A percentile compares a stretch with the other conserved stretches of the same genome.
Conservation (phyloP, 495 filamentous ascomycete species). For the Penicillium steckii region DNA sequence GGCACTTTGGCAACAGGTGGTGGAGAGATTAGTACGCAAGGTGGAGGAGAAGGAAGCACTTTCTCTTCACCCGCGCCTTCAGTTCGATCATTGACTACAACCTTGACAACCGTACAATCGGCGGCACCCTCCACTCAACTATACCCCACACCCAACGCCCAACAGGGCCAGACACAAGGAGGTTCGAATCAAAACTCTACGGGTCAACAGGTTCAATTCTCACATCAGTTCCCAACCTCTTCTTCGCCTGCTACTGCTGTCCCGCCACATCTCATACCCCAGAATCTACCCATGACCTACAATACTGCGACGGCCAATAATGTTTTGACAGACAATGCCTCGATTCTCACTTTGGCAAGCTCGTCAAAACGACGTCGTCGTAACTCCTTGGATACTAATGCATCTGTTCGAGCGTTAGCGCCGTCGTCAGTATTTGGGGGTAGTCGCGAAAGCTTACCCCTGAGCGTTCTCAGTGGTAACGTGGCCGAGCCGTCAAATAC, state of each 20-base stretch:
- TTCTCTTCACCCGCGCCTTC: constrained; percentile 95
- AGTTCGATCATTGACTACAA: constrained; percentile 87
- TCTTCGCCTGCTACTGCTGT: constrained; percentile 72
- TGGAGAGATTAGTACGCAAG: constrained; percentile 61
- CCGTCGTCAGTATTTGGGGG: constrained; percentile 92
- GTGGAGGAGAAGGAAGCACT: constrained; percentile 75
- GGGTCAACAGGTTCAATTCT: constrained; percentile 67
- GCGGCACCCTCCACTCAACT: constrained; percentile 65
- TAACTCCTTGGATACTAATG: constrained; percentile 92
- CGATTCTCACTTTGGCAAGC: constrained; percentile 92
- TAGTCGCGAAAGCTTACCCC: constrained; percentile 79
- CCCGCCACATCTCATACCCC: constrained; percentile 69
- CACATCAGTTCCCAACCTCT: constrained; percentile 77
- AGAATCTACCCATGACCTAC: constrained; percentile 79
- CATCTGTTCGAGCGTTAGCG: constrained; percentile 87
- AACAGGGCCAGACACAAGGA: constrained; percentile 40
- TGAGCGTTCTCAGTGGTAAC: constrained; percentile 83
- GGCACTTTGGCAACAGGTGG: constrained; percentile 66
- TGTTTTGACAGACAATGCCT: constrained; percentile 89
- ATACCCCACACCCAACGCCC: constrained; percentile 39
- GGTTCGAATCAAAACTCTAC: constrained; percentile 47
- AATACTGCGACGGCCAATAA: constrained; percentile 87
- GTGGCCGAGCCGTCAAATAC: constrained; percentile 55
- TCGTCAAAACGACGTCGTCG: constrained; percentile 88
- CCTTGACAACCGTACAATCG: constrained; percentile 94